Base-by-base conservation (phyloP, 345 rosid species). In the Eucalyptus erythrocorys region DNA sequence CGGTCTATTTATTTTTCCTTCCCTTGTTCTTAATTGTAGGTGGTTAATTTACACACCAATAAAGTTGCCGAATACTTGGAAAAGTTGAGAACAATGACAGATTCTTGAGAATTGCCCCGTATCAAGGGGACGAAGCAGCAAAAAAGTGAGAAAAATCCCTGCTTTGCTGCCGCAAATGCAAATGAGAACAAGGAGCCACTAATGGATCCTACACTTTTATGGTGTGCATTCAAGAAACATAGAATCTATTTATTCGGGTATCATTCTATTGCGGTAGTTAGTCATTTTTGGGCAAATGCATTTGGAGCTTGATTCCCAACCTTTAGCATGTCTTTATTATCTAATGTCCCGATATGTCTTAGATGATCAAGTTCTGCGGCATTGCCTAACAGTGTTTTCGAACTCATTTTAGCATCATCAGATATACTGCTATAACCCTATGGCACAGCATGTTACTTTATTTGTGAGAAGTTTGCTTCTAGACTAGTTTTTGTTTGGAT, bases 181-280 rank as follows among this genome's bases (percentile, higher is more conserved):
- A n/a, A n/a, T n/a, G n/a, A n/a, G n/a, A n/a, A n/a, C n/a, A n/a
- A n/a, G n/a, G n/a, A n/a, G n/a, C n/a, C n/a, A n/a, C n/a, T n/a
- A n/a, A n/a, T n/a, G n/a, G 99, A 98, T 92, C 99, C 99, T 17
- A 96, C 99, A 57, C 96, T 97, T 88, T 88, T 97, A 87, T 95
- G 97, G 42, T 98, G 99, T 84, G 99, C 99, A 92, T 97, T 98
- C 93, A 98, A 97, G 95, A 98, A 95, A 88, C 96, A 96, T 87
- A 94, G 99, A 90, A 95, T 98, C 91, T 98, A 95, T 93, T 92
- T 97, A 90, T 98, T 96, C 96, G 97, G 99, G 98, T 96, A 87
- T 10, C 47, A 55, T 87, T 55, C 84, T 53, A 49, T 86, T 66
- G 16, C 34, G 27, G 50, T 45, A 37, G 7, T 76, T 21, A 24